Percentiles rank a stretch among this genome's conserved stretches.
Evolutionary conservation across 2,329 filamentous ascomycete genomes (phyloP).

Genomic region (Pleoardoris graminearum): DNA sequence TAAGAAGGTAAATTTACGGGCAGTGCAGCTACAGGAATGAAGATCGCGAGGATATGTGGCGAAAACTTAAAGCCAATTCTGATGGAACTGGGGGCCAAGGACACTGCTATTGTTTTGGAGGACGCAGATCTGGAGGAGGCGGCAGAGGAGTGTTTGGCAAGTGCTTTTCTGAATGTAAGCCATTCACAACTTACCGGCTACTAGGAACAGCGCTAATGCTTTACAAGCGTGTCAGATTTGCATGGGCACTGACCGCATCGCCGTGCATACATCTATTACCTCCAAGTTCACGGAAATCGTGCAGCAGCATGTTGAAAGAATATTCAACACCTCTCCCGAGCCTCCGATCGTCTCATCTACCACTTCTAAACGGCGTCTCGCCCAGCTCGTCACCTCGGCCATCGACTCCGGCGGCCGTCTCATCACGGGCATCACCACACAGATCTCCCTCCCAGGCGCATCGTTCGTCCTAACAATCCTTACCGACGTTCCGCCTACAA

Average conservation of each 20-base stretch:
- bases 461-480: constrained; percentile 20
- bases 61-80: constrained; percentile 44
- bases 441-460: constrained; percentile 2
- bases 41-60: constrained; percentile 13
- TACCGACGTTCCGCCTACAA: constrained; percentile 3
- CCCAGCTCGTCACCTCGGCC: not conserved
- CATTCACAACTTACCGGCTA: not conserved
- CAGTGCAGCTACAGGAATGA: constrained; percentile 42
- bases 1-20: constrained; percentile 78
- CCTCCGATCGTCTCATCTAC: constrained; percentile 13
- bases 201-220: not conserved
- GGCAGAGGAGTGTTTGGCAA: constrained; percentile 82
- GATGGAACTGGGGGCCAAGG: constrained; percentile 86
- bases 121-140: constrained; percentile 75
- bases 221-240: constrained; percentile 58
- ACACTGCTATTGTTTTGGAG: constrained; percentile 74
- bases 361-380: constrained; percentile 14
- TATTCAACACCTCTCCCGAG: constrained; percentile 1
- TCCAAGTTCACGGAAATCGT: constrained; percentile 16
- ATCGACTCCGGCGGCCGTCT: constrained; percentile 10
- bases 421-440: constrained; percentile 1
- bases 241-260: constrained; percentile 58
- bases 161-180: constrained; percentile 71
- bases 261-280: constrained; percentile 19
- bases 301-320: constrained; percentile 15